These are phyloP conservation scores for Tulasnella sp. DNA, from an alignment of 768 basidiomycete genomes.

Conservation along the genomic window DNA sequence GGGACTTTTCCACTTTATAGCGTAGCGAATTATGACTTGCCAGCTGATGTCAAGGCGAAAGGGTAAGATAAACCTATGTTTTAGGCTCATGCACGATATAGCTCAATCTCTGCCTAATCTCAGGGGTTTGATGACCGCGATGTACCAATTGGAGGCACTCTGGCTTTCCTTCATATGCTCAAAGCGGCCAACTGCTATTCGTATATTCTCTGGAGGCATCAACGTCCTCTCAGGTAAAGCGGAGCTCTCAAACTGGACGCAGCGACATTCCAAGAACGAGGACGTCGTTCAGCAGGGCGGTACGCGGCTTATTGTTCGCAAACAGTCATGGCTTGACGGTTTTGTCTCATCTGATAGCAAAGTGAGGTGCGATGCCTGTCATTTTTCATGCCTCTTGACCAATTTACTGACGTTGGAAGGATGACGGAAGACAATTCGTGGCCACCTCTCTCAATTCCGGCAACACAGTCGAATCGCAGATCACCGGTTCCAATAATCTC, in stretches of 20 bases:
- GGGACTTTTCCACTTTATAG: background rate
- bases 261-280: too few species aligned
- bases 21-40: background rate
- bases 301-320: background rate
- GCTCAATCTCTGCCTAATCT: background rate
- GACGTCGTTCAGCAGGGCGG: too few species aligned
- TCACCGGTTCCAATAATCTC: background rate
- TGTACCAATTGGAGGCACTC: background rate
- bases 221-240: background rate
- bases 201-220: background rate
- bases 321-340: background rate
- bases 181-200: background rate
- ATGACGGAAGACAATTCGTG: background rate
- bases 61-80: background rate
- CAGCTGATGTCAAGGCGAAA: background rate
- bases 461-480: background rate
- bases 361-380: background rate
- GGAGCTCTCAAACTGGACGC: background rate
- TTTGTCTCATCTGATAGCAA: background rate
- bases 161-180: background rate
- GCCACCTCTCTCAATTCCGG: background rate
- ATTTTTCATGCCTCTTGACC: background rate
- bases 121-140: background rate
- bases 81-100: background rate
- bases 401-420: background rate